Percentiles rank a stretch among this genome's conserved stretches.
Conservation (phyloP, 257 asterid genomes). For the Cynanchum wilfordii region DNA sequence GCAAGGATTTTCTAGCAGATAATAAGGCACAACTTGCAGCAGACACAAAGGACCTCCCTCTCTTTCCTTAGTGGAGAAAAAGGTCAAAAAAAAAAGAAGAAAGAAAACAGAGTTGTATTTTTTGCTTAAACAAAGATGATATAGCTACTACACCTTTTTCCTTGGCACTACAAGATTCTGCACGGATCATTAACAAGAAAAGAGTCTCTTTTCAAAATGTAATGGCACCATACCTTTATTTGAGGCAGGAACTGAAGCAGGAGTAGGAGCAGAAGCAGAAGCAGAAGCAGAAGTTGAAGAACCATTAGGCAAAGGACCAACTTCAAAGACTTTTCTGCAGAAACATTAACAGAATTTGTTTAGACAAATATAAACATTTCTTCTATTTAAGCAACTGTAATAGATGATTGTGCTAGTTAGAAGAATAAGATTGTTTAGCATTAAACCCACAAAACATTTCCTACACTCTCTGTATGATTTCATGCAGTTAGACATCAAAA, state of each 20-base stretch:
- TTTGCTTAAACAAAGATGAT: not conserved
- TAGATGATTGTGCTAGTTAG: not conserved
- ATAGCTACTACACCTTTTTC: not conserved
- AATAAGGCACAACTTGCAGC: not conserved
- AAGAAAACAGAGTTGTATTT: not conserved
- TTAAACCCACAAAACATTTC: not conserved
- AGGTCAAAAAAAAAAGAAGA: not conserved
- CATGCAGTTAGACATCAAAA: not conserved
- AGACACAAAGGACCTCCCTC: not conserved
- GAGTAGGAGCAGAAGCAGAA: conserved; percentile 35
- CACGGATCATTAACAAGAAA: not conserved
- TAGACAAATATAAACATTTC: not conserved
- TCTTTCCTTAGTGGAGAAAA: conserved; percentile 1
- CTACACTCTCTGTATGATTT: not conserved
- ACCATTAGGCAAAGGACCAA: conserved; percentile 28
- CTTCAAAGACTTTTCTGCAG: conserved; percentile 68
- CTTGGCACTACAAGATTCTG: not conserved
- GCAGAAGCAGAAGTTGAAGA: conserved; percentile 37
- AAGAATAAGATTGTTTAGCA: too few species aligned
- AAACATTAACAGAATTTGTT: not conserved
- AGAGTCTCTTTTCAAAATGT: not conserved
- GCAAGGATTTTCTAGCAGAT: not conserved
- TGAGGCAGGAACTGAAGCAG: conserved; percentile 35
- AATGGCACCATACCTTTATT: conserved; percentile 42
- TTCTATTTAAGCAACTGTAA: not conserved